A percentile compares a stretch with the other conserved stretches of the same genome.
Conservation (phyloP, 2,329 filamentous ascomycete genomes). For the Sodiomyces alkalinus region DNA sequence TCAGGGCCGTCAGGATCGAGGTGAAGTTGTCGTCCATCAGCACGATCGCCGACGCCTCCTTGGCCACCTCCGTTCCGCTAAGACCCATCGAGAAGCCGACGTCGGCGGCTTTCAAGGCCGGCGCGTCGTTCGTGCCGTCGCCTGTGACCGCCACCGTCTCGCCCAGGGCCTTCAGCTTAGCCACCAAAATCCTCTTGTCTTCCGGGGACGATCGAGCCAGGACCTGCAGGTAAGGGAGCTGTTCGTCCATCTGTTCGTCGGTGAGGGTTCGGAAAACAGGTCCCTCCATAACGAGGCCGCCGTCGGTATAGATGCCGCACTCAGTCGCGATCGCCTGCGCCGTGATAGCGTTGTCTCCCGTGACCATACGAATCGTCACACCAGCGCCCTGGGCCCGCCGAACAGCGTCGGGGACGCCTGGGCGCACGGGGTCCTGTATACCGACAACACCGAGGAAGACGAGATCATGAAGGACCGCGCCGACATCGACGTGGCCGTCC, state of each 20-base stretch:
- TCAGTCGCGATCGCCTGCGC: slow-evolving; percentile 49
- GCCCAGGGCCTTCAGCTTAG: slow-evolving; percentile 34
- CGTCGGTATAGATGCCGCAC: slow-evolving; percentile 46
- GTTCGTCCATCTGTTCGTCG: slow-evolving; percentile 32
- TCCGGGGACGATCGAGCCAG: slow-evolving; percentile 44
- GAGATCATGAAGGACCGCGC: slow-evolving; percentile 45
- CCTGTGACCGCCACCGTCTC: slow-evolving; percentile 50
- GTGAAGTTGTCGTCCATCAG: slow-evolving; percentile 52
- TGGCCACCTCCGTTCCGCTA: slow-evolving; percentile 50
- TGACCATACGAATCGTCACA: slow-evolving; percentile 58
- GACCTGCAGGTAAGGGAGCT: slow-evolving; percentile 32
- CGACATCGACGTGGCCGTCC: slow-evolving; percentile 46
- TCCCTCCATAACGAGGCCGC: slow-evolving; percentile 51
- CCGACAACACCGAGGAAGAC: slow-evolving; percentile 56
- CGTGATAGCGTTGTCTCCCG: slow-evolving; percentile 50
- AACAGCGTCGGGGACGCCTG: slow-evolving; percentile 50
- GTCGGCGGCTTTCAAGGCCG: slow-evolving; percentile 49
- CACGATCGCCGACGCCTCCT: slow-evolving; percentile 54
- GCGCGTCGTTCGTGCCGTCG: slow-evolving; percentile 52
- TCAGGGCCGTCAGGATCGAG: slow-evolving; percentile 50
- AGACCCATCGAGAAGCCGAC: slow-evolving; percentile 57
- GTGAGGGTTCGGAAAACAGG: slow-evolving; percentile 44
- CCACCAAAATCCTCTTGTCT: slow-evolving; percentile 42
- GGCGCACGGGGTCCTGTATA: slow-evolving; percentile 54
- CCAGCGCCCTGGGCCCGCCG: slow-evolving; percentile 47